A percentile compares a stretch with the other conserved stretches of the same genome.
phyloP scores from a whole-genome alignment of 208 protist genomes.

The Sergeia podlipaevii region DNA sequence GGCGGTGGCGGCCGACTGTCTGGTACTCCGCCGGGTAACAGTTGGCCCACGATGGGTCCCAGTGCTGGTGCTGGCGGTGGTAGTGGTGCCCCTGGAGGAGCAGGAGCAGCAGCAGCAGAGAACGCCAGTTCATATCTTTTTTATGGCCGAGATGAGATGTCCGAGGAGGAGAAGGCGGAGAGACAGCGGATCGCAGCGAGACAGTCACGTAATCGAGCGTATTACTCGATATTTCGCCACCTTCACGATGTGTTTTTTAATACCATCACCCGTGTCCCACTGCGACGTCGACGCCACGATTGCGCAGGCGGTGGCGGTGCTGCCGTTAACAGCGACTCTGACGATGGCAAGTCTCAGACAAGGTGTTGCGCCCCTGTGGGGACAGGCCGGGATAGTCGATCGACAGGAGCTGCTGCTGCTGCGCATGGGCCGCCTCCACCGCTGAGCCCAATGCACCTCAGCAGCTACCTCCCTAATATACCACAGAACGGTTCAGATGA shows the following conservation, averaged over 20 bases:
- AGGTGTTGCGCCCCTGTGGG: no score
- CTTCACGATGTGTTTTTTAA: constrained; percentile 32
- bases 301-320: background rate
- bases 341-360: background rate
- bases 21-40: no score
- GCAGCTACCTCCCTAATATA: background rate
- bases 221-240: constrained; percentile 49
- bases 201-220: constrained; percentile 29
- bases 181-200: constrained; percentile 23
- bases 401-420: constrained; percentile 1
- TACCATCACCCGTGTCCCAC: background rate
- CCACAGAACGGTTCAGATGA: background rate
- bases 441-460: background rate
- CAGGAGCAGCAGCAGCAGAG: constrained; percentile 7
- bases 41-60: no score
- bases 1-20: background rate
- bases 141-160: constrained; percentile 5
- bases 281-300: background rate
- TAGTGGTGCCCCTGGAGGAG: no score
- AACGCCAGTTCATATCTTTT: constrained; percentile 39
- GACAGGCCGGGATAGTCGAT: constrained; percentile 1
- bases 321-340: background rate
- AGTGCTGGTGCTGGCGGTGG: no score
- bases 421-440: background rate
- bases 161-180: background rate